Percentiles rank a stretch among this genome's conserved stretches.
phyloP scores from a whole-genome alignment of 208 protist genomes.

The Trypanosoma rangeli region DNA sequence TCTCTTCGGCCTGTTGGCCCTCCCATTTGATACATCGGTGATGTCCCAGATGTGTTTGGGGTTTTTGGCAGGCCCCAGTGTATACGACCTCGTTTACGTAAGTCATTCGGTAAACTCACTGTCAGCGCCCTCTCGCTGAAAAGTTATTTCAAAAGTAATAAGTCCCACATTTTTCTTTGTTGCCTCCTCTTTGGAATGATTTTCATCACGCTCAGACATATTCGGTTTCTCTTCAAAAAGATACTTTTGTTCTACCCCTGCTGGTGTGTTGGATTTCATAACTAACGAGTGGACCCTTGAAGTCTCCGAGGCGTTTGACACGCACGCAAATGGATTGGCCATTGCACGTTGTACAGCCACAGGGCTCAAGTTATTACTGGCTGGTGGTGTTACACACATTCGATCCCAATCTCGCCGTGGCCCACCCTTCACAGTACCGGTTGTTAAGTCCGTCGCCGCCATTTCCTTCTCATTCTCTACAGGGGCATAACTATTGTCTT shows the following conservation, averaged over 20 bases:
- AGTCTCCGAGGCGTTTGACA: no score
- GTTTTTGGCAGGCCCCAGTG: background rate
- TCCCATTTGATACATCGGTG: background rate
- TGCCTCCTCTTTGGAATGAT: background rate
- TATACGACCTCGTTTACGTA: background rate
- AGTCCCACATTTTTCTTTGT: background rate
- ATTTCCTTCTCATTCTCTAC: background rate
- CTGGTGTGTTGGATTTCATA: background rate
- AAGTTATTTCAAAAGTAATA: background rate
- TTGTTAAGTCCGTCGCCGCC: background rate
- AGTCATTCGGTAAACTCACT: background rate
- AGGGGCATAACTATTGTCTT: slow-evolving; percentile 9
- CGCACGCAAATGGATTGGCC: background rate
- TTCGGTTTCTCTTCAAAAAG: background rate
- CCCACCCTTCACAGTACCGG: background rate
- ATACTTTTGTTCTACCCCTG: background rate
- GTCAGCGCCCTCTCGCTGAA: no score
- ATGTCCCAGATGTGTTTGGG: background rate
- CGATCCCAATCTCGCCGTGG: background rate
- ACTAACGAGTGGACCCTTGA: background rate
- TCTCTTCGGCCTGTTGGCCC: background rate
- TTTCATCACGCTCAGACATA: background rate
- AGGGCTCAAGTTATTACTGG: background rate
- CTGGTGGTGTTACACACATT: background rate
- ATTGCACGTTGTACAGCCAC: background rate